These are phyloP conservation scores for Plenodomus biglobosus DNA, from an alignment of 2,329 filamentous ascomycete genomes.

Conservation along the genomic window DNA sequence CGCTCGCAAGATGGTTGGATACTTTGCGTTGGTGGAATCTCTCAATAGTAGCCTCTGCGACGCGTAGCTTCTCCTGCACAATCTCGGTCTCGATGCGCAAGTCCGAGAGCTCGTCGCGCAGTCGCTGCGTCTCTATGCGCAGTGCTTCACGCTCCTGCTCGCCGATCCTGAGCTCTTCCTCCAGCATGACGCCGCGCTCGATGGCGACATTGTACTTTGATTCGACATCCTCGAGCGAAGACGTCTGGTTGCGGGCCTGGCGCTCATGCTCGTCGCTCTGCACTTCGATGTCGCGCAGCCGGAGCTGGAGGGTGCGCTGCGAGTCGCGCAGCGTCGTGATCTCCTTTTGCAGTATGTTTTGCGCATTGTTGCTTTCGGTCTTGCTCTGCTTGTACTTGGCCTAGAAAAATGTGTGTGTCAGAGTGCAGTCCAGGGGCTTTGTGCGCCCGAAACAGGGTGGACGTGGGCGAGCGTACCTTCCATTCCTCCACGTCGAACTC, in stretches of 20 bases:
- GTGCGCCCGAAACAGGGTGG: neutral
- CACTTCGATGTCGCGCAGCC: conserved; percentile 91
- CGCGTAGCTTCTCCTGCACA: conserved; percentile 87
- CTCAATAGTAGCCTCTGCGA: conserved; percentile 58
- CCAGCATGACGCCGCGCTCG: conserved; percentile 87
- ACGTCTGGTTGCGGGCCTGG: conserved; percentile 92
- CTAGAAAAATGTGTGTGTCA: conserved; percentile 48
- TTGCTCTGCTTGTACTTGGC: conserved; percentile 97
- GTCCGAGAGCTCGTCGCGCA: conserved; percentile 89
- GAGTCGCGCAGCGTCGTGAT: conserved; percentile 86
- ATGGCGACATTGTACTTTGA: conserved; percentile 96
- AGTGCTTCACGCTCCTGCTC: conserved; percentile 89
- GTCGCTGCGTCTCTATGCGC: conserved; percentile 84
- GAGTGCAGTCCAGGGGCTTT: neutral
- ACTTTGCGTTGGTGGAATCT: conserved; percentile 56
- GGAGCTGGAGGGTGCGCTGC: conserved; percentile 78
- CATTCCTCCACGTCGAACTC: conserved; percentile 94
- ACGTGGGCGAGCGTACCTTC: conserved; percentile 67
- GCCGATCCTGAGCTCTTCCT: conserved; percentile 88
- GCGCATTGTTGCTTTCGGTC: conserved; percentile 78
- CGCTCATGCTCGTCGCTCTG: conserved; percentile 98
- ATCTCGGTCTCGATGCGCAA: conserved; percentile 95
- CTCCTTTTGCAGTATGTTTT: conserved; percentile 89
- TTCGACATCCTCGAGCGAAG: conserved; percentile 93
- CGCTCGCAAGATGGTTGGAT: conserved; percentile 51